Conservation (phyloP, 805 yeast species). For the Kodamaea sagamina region DNA sequence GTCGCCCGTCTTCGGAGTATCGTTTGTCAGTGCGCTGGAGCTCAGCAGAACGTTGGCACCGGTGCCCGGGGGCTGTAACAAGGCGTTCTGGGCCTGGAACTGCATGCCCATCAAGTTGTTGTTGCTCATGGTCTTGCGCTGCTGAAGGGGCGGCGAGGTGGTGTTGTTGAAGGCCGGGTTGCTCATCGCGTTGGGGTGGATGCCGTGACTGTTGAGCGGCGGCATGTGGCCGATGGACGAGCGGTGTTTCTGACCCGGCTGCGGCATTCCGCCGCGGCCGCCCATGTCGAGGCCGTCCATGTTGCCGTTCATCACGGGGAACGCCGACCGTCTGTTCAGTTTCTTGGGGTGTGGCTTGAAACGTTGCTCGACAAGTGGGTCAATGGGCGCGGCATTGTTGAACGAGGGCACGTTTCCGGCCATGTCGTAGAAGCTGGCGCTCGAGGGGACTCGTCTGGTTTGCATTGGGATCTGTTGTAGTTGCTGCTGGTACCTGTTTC, state of each 20-base stretch:
- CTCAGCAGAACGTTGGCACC: slow-evolving; percentile 11
- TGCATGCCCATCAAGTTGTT: slow-evolving; percentile 7
- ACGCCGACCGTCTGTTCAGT: slow-evolving; percentile 38
- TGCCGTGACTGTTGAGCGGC: neutral
- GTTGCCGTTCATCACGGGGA: slow-evolving; percentile 34
- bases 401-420: slow-evolving; percentile 11
- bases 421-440: slow-evolving; percentile 19
- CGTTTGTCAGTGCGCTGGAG: slow-evolving; percentile 15
- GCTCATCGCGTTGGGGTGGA: neutral
- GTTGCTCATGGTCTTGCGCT: neutral
- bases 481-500: slow-evolving; percentile 23
- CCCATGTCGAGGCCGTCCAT: slow-evolving; percentile 41
- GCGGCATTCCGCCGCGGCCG: slow-evolving; percentile 51
- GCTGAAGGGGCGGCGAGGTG: slow-evolving; percentile 8
- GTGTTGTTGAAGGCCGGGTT: neutral
- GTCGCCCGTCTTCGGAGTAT: slow-evolving; percentile 14
- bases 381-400: slow-evolving; percentile 28
- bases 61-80: slow-evolving; percentile 1
- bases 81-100: slow-evolving; percentile 7
- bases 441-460: slow-evolving; percentile 19
- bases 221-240: slow-evolving; percentile 13
- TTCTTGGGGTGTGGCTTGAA: slow-evolving; percentile 29
- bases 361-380: slow-evolving; percentile 27
- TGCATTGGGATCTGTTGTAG: slow-evolving; percentile 7
- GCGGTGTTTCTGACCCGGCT: slow-evolving; percentile 24